phyloP scores from a whole-genome alignment of 176 grass and related monocot genomes.

The Guadua angustifolia region DNA sequence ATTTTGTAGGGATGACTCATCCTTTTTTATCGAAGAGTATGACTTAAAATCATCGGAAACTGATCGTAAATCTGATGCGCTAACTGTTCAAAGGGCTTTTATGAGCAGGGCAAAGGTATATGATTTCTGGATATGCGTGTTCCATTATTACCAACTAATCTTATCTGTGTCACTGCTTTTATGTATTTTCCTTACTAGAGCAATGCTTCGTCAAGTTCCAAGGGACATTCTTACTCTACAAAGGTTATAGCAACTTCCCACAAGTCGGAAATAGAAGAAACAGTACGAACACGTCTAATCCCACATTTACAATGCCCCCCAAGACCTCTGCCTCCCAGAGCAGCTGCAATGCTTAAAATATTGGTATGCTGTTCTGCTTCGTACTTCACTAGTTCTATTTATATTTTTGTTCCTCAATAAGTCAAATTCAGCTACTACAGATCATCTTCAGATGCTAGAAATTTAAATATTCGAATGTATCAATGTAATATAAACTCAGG shows the following conservation, averaged over 20 bases:
- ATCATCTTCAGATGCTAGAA: slow-evolving; percentile 14
- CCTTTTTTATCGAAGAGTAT: slow-evolving; percentile 64
- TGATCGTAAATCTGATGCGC: slow-evolving; percentile 75
- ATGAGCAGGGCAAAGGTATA: slow-evolving; percentile 74
- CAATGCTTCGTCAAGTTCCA: slow-evolving; percentile 62
- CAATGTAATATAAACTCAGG: slow-evolving; percentile 21
- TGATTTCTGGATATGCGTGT: slow-evolving; percentile 27
- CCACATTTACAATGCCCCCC: slow-evolving; percentile 65
- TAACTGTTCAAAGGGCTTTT: slow-evolving; percentile 94
- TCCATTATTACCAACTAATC: slow-evolving; percentile 14
- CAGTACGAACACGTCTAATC: slow-evolving; percentile 45
- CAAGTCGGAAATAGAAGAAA: slow-evolving; percentile 51
- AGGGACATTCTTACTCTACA: slow-evolving; percentile 66
- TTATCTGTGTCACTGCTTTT: slow-evolving; percentile 22
- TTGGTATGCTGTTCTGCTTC: slow-evolving; percentile 63
- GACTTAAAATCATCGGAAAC: slow-evolving; percentile 64
- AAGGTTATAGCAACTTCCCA: slow-evolving; percentile 72
- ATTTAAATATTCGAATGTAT: slow-evolving; percentile 20
- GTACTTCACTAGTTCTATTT: slow-evolving; percentile 17
- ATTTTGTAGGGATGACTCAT: slow-evolving; percentile 67
- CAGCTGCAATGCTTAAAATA: slow-evolving; percentile 92
- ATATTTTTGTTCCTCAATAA: slow-evolving; percentile 11
- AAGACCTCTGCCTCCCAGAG: slow-evolving; percentile 71
- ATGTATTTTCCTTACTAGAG: slow-evolving; percentile 55
- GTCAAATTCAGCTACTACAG: not conserved